Evolutionary conservation across 2,329 filamentous ascomycete species (phyloP), one percentile per base, ranked within the genome.

Genomic region (Colletotrichum truncatum): DNA sequence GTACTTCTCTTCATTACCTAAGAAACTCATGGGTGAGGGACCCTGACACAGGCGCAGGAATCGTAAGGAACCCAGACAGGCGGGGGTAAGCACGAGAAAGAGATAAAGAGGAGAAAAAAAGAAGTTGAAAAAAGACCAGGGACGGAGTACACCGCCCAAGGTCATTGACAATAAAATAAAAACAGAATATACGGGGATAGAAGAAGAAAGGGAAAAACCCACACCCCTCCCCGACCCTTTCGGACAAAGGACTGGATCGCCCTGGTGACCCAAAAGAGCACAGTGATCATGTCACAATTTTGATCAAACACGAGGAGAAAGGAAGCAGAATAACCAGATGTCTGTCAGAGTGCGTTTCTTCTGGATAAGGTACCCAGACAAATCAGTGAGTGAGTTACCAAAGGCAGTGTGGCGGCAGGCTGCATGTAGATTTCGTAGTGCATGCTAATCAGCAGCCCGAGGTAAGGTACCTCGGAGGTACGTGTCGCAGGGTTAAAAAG

Each of bases 61-160:
- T 54, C 34, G 12, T 14, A 7, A 12, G 4, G 38, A 56, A 60
- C 23, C 46, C 55, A 36, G 49, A 43, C 43, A 62, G 49, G 49
- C 57, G 57, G 62, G n/a, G 62, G 49, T 62, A 55, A 49, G 56
- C 56, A 51, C 57, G 16, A 55, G 34, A 43, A 12, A 59, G 21
- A 30, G 10, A 51, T 8, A 32, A 39, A 28, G 21, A 25, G 23
- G 14, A 57, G 7, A 18, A 30, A 26, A 45, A 38, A 30, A 63
- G n/a, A 51, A 57, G 18, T 11, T 10, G 23, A 18, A 53, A 43
- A 34, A 59, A 25, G 38, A 25, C 11, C 41, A 53, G 18, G 34
- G 11, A 3, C 6, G 21, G n/a, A 25, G 12, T 25, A 39, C 41
- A 18, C 38, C 21, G 26, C 57, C 26, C 25, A 45, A 25, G 18